Conservation (phyloP, 208 protist species). For the Zelonia costaricensis region DNA sequence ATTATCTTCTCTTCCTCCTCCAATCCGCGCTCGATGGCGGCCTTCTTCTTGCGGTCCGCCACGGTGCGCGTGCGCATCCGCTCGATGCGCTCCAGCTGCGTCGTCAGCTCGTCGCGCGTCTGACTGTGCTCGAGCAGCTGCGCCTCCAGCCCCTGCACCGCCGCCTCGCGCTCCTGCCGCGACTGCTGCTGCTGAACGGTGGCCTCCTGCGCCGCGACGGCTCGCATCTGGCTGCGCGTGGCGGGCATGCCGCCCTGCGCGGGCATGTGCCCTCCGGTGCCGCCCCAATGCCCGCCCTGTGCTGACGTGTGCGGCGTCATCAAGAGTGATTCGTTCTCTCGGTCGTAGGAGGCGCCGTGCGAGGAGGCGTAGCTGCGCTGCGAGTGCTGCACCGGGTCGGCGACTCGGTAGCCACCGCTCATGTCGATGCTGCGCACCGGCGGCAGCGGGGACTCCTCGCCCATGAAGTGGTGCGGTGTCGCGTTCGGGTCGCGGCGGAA, state of each 20-base stretch:
- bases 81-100: constrained; percentile 64
- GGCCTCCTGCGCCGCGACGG: constrained; percentile 16
- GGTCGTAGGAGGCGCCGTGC: too few species aligned
- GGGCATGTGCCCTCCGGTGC: too few species aligned
- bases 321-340: too few species aligned
- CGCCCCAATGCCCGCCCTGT: too few species aligned
- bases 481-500: constrained; percentile 10
- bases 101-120: constrained; percentile 54
- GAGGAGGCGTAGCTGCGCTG: too few species aligned
- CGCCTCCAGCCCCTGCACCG: constrained; percentile 52
- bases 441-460: too few species aligned
- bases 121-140: constrained; percentile 53
- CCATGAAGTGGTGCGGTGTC: background rate
- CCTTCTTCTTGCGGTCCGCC: constrained; percentile 48
- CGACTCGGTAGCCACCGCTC: too few species aligned
- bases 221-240: constrained; percentile 13
- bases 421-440: too few species aligned
- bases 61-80: constrained; percentile 47
- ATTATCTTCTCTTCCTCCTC: constrained; percentile 50
- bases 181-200: constrained; percentile 30
- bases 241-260: background rate
- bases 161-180: constrained; percentile 13
- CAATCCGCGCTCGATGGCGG: constrained; percentile 41
- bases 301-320: too few species aligned
- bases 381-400: too few species aligned